phyloP scores from a whole-genome alignment of 345 rosid species.

The Arabidopsis thaliana region TAIR10.1 NC_003071.7:15966501-15967000 shows the following conservation, averaged over 20 bases:
- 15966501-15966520: slow-evolving; percentile 26
- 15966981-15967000: slow-evolving; percentile 7
- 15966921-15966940: neutral
- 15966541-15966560: slow-evolving; percentile 43
- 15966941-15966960: neutral
- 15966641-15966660: neutral
- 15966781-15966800: neutral
- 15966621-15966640: neutral
- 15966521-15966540: slow-evolving; percentile 31
- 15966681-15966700: neutral
- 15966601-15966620: slow-evolving; percentile 20
- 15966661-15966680: neutral
- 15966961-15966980: neutral
- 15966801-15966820: neutral
- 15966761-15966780: neutral
- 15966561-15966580: slow-evolving; percentile 40
- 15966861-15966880: neutral
- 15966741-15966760: slow-evolving; percentile 25
- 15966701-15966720: neutral
- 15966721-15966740: neutral
- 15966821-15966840: neutral
- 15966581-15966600: slow-evolving; percentile 18
- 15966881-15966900: no score
- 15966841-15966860: neutral
- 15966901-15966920: neutral